These are phyloP conservation scores for Arabidopsis suecica DNA, from an alignment of 345 rosid genomes.

Conservation along the genomic window DNA sequence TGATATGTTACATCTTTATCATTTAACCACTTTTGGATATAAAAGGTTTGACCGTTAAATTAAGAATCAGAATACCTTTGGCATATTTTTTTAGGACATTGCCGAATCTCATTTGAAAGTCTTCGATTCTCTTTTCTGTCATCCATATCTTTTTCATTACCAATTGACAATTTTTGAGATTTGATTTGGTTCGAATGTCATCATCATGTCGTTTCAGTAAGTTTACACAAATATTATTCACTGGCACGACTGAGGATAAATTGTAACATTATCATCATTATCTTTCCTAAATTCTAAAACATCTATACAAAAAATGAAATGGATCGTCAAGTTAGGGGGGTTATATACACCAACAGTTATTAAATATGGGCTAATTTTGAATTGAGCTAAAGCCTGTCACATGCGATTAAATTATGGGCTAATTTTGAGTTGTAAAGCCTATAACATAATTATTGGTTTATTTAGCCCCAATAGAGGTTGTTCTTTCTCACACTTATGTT, in stretches of 20 bases:
- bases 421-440: background rate
- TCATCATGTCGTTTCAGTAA: constrained; percentile 11
- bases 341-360: too few species aligned
- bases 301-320: too few species aligned
- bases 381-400: too few species aligned
- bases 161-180: background rate
- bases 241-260: background rate
- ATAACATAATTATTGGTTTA: background rate
- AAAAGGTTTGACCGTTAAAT: background rate
- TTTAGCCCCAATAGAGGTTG: background rate
- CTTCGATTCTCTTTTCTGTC: background rate
- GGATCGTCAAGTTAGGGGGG: too few species aligned
- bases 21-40: background rate
- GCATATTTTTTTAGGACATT: background rate
- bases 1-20: background rate
- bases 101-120: background rate
- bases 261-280: background rate
- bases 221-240: constrained; percentile 8
- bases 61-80: constrained; percentile 6
- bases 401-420: background rate
- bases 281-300: background rate
- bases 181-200: constrained; percentile 11
- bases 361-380: too few species aligned
- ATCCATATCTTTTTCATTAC: background rate
- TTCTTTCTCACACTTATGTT: background rate